phyloP scores from a whole-genome alignment of 108 stramenopile species.

The Parietichytrium sp. region DNA sequence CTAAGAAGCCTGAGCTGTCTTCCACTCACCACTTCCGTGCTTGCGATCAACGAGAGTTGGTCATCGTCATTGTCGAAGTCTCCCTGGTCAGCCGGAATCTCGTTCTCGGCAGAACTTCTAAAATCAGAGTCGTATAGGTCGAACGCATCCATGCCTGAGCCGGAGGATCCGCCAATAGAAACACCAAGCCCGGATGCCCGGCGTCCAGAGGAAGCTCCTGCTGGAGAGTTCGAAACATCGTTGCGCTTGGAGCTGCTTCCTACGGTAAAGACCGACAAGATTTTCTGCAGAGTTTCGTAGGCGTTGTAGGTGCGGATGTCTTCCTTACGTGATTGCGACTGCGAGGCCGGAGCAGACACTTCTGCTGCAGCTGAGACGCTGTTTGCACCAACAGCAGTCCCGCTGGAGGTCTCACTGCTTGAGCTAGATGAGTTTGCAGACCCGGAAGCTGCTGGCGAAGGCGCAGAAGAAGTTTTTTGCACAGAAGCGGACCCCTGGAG shows the following conservation, averaged over 20 bases:
- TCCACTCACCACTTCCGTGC: neutral
- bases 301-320: conserved; percentile 10
- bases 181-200: no score
- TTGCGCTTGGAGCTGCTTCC: no score
- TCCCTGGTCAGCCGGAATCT: neutral
- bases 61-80: neutral
- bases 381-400: no score
- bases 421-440: no score
- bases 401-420: no score
- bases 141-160: neutral
- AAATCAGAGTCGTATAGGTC: neutral
- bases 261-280: neutral
- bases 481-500: neutral
- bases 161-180: no score
- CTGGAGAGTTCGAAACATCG: no score
- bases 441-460: no score
- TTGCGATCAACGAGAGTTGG: neutral
- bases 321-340: neutral
- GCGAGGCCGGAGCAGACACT: neutral
- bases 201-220: neutral
- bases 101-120: neutral
- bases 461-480: no score
- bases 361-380: no score
- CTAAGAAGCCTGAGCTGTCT: conserved; percentile 6
- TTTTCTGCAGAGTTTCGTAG: conserved; percentile 8